A percentile compares a stretch with the other conserved stretches of the same genome.
phyloP scores from a whole-genome alignment of 2,329 filamentous ascomycete genomes.

The Neocatenulostroma microsporum region DNA sequence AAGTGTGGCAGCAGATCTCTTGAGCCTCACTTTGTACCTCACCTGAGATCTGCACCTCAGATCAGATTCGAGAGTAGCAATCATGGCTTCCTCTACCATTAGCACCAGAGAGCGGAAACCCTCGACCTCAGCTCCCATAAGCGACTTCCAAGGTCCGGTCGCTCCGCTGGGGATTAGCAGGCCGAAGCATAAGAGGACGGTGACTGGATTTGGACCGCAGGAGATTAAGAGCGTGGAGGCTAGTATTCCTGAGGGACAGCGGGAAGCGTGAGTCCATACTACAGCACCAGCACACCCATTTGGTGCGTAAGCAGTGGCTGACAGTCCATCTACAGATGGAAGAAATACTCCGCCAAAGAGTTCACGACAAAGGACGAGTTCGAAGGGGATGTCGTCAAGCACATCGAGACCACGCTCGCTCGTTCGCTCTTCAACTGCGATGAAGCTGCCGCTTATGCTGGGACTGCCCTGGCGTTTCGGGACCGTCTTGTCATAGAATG shows the following conservation, averaged over 20 bases:
- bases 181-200: constrained; percentile 96
- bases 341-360: constrained; percentile 54
- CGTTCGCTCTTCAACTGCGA: constrained; percentile 98
- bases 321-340: constrained; percentile 42
- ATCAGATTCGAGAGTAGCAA: neutral
- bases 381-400: constrained; percentile 72
- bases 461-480: constrained; percentile 83
- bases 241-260: constrained; percentile 78
- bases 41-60: neutral
- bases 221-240: constrained; percentile 95
- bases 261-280: constrained; percentile 60
- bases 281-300: constrained; percentile 7
- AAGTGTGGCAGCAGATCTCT: too few relatives aligned
- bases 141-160: constrained; percentile 77
- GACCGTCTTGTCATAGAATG: constrained; percentile 90
- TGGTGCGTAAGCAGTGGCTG: constrained; percentile 5
- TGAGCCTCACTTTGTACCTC: too few relatives aligned
- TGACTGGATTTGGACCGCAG: constrained; percentile 79
- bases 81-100: constrained; percentile 23
- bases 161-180: constrained; percentile 73
- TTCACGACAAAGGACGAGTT: constrained; percentile 80
- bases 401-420: constrained; percentile 93
- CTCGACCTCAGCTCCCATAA: constrained; percentile 72
- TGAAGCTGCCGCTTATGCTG: constrained; percentile 83
- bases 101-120: constrained; percentile 67